These are phyloP conservation scores for Maudiozyma bulderi DNA, from an alignment of 805 yeast species.

Conservation along the genomic window DNA sequence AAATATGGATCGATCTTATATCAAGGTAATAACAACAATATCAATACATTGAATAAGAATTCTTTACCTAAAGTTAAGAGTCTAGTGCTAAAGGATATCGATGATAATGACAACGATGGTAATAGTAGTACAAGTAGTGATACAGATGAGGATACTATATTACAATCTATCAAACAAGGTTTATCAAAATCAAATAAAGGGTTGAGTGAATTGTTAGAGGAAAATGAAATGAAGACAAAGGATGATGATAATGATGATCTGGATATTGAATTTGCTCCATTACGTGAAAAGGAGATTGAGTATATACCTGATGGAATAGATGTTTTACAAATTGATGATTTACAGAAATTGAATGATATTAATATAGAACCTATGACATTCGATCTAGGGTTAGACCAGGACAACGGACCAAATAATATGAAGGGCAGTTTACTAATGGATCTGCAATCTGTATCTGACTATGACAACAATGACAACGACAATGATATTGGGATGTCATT, in stretches of 20 bases:
- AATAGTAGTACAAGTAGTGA: conserved; percentile 13
- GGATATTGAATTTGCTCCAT: conserved; percentile 35
- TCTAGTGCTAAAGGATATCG: conserved; percentile 23
- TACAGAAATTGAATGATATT: conserved; percentile 15
- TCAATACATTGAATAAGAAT: neutral
- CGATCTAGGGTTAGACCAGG: neutral
- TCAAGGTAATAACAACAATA: neutral
- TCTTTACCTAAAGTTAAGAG: conserved; percentile 17
- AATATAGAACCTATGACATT: neutral
- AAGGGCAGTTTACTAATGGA: conserved; percentile 3
- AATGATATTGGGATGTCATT: neutral
- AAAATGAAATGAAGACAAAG: neutral
- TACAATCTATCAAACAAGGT: neutral
- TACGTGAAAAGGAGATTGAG: conserved; percentile 30
- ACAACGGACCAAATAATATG: conserved; percentile 8
- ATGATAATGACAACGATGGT: conserved; percentile 10
- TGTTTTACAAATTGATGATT: conserved; percentile 30
- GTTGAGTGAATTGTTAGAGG: neutral
- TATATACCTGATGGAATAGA: conserved; percentile 38
- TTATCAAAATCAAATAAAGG: neutral
- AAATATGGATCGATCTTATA: conserved; percentile 23
- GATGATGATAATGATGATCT: conserved; percentile 2
- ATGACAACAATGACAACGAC: neutral
- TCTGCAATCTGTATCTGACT: conserved; percentile 3
- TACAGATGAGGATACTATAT: conserved; percentile 4